Evolutionary conservation across 768 basidiomycete species (phyloP), one percentile per base, ranked within the genome.

Genomic region (Lactarius pseudohatsudake): DNA sequence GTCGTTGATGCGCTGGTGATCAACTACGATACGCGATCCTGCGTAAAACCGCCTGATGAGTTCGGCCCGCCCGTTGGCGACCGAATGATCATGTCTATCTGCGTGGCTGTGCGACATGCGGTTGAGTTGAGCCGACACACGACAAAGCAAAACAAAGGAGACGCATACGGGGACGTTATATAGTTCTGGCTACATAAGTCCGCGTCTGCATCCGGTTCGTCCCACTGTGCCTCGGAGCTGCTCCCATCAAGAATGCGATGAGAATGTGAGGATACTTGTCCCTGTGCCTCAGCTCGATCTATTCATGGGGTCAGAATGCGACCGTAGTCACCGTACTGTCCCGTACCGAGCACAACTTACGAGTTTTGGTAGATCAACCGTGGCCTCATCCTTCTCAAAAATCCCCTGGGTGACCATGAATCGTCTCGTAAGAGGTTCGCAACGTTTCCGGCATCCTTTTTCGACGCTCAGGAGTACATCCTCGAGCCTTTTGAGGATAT

Each of bases 1-100:
- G 18, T 92, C 94, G 75, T 98, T 98, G 84, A 97, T 97, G 57
- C 95, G 94, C 86, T 97, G 96, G 86, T 97, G 96, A 74, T 98
- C 86, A 22, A 94, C 86, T 38, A 97, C 91, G 47, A 86, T 83
- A n/a, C 77, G 76, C 1, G 91, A 90, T 28, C 97, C 97, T 4
- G 94, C 94, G 73, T 96, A 98, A 98, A 99, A 2, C 97, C 96
- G 57, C 97, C 97, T 2, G 84, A 82, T 1, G 96, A 86, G 66
- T 85, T 86, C n/a, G 98, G 84, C 18, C 91, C 90, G 84, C 18
- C 91, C 90, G 43, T 84, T 93, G 0, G 96, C 90, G 66, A 93
- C 85, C 30, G 93, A 95, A 96, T 98, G 81, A n/a, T 82, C 84
- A 98, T 94, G 77, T 99, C 97, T 18, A 98, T 88, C 72, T 95